Evolutionary conservation across 208 protist species (phyloP).

Genomic region (Naegleria fowleri): DNA sequence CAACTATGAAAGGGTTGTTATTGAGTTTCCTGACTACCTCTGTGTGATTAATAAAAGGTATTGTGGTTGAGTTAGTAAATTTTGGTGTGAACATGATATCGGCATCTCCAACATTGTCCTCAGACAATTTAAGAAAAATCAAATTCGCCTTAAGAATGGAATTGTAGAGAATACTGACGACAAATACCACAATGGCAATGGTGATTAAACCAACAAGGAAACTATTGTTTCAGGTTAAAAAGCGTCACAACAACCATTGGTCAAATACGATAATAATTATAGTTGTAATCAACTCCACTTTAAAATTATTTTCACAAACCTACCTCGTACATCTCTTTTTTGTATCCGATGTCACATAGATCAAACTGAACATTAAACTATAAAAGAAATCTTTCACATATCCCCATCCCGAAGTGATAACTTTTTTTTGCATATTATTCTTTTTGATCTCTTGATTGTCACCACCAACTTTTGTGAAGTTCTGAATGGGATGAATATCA

Average conservation of each 20-base stretch:
- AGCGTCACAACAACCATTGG: no score
- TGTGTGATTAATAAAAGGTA: conserved; percentile 13
- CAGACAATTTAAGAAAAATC: conserved; percentile 20
- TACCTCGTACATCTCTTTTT: not conserved
- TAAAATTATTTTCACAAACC: no score
- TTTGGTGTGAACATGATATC: conserved; percentile 12
- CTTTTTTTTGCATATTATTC: not conserved
- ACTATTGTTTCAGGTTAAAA: no score
- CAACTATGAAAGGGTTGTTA: not conserved
- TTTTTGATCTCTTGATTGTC: not conserved
- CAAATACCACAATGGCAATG: conserved; percentile 21
- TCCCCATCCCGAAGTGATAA: not conserved
- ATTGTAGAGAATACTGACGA: conserved; percentile 16
- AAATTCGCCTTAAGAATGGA: not conserved
- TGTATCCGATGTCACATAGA: not conserved
- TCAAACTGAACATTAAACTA: not conserved
- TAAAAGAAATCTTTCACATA: not conserved
- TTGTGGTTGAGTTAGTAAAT: not conserved
- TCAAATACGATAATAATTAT: no score
- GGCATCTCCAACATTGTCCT: not conserved
- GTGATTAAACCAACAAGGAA: conserved; percentile 11
- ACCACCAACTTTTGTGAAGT: no score
- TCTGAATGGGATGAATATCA: not conserved
- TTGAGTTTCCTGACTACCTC: not conserved
- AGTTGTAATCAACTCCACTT: no score